Percentiles rank a stretch among this genome's conserved stretches.
Evolutionary conservation across 805 yeast genomes (phyloP).

Genomic region (Wickerhamiella spandovensis): DNA sequence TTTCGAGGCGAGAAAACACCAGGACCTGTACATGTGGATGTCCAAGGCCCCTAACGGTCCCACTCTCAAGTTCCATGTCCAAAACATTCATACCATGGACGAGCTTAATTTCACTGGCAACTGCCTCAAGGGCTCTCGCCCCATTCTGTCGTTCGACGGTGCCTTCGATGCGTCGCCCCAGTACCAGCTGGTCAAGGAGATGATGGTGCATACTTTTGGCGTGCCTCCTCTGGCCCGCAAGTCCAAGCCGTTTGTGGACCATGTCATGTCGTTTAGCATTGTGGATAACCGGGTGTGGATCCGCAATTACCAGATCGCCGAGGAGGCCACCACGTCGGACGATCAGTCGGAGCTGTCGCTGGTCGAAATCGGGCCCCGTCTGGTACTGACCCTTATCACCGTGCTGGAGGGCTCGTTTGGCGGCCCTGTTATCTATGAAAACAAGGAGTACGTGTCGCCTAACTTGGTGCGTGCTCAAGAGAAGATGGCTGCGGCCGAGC

Average conservation of each 20-base stretch:
- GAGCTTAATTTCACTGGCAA: constrained; percentile 95
- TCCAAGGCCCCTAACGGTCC: constrained; percentile 98
- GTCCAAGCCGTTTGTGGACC: constrained; percentile 89
- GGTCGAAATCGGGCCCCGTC: constrained; percentile 94
- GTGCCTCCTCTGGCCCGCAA: constrained; percentile 91
- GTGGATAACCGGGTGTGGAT: constrained; percentile 94
- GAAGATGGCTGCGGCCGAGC: constrained; percentile 65
- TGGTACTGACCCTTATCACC: constrained; percentile 82
- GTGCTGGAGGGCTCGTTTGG: constrained; percentile 94
- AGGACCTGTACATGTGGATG: constrained; percentile 87
- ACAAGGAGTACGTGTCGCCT: constrained; percentile 93
- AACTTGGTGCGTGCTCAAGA: constrained; percentile 85
- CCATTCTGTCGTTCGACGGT: constrained; percentile 76
- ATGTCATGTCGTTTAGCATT: constrained; percentile 81
- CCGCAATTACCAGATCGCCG: constrained; percentile 82
- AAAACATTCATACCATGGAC: constrained; percentile 90
- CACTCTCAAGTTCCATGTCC: constrained; percentile 82
- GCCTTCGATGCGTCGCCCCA: constrained; percentile 62
- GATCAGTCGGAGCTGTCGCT: constrained; percentile 50
- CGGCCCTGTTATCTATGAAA: constrained; percentile 94
- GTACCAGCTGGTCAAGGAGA: constrained; percentile 63
- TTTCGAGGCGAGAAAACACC: constrained; percentile 93
- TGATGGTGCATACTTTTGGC: constrained; percentile 73
- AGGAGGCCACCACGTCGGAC: constrained; percentile 28
- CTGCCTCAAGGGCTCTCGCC: constrained; percentile 90